Evolutionary conservation across 2,329 filamentous ascomycete species (phyloP).

Genomic region (Penicillium hordei): DNA sequence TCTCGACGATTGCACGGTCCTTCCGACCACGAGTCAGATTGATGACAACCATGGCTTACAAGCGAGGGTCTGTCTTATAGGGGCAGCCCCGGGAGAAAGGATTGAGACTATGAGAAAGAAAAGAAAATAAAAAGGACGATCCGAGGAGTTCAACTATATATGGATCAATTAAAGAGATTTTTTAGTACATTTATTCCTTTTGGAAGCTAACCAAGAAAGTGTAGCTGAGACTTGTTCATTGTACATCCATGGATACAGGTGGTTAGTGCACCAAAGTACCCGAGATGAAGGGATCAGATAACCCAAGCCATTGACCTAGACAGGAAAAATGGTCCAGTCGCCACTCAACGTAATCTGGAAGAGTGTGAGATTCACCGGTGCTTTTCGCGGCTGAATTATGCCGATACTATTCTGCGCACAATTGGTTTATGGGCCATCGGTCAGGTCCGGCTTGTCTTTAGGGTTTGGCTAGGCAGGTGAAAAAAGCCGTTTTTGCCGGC

Average conservation of each 20-base stretch:
- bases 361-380: too few species aligned
- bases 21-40: conserved; percentile 3
- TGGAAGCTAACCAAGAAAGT: not conserved
- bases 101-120: not conserved
- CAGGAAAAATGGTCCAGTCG: too few species aligned
- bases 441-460: too few species aligned
- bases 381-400: too few species aligned
- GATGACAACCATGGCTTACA: conserved; percentile 4
- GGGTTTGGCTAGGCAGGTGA: too few species aligned
- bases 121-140: not conserved
- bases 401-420: too few species aligned
- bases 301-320: too few species aligned
- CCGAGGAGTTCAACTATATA: not conserved
- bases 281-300: not conserved
- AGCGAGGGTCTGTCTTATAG: not conserved
- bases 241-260: too few species aligned
- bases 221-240: not conserved
- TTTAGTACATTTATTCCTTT: not conserved
- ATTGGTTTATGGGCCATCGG: too few species aligned
- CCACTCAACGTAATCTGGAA: too few species aligned
- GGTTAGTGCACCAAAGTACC: not conserved
- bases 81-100: not conserved
- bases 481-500: too few species aligned
- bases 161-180: not conserved
- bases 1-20: not conserved